Evolutionary conservation across 2,329 filamentous ascomycete species (phyloP), one percentile per base, ranked within the genome.

Genomic region (Sporothrix brunneoviolacea): DNA sequence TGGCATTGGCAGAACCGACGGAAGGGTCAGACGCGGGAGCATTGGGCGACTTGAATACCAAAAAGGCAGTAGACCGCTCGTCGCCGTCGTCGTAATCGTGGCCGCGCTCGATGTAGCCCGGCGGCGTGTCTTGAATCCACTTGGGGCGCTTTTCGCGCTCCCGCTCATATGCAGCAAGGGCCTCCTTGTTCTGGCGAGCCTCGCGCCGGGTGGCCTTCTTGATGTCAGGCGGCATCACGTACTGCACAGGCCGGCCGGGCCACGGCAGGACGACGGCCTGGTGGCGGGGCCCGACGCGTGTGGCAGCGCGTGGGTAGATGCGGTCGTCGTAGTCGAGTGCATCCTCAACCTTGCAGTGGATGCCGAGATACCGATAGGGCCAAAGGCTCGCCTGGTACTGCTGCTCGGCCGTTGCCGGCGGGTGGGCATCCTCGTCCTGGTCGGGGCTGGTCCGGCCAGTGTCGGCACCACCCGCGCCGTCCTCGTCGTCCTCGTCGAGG

Each of bases 291-390:
- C 93, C 93, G 33, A 97, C 75, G 33, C 93, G 85, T 50, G 93
- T 97, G 64, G 91, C 94, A 15, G 93, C 91, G 57, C 93, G 85
- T 8, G 93, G 93, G 63, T 97, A 97, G 57, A 98, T 97, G 57
- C 93, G 84, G 66, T 98, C 93, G 62, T 98, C 93, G 64, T 95
- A 95, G 65, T 98, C 93, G 27, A 98, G 74, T 0, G 89, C 93
- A 70, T 98, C 93, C 66, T 97, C 91, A 1, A 93, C 86, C 58
- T 90, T 87, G 68, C 91, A 96, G 68, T 98, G 93, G 58, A 95
- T 90, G 33, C 93, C 93, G 7, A 98, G 72, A 66, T 98, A 98
- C 54, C 93, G 82, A 72, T 93, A 97, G 2, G 90, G 91, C 93
- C 93, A 98, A 62, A 96, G 80, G 61, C 89, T 93, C 28, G 91